phyloP scores from a whole-genome alignment of 495 filamentous ascomycete genomes.

The Daldinia concentrica region DNA sequence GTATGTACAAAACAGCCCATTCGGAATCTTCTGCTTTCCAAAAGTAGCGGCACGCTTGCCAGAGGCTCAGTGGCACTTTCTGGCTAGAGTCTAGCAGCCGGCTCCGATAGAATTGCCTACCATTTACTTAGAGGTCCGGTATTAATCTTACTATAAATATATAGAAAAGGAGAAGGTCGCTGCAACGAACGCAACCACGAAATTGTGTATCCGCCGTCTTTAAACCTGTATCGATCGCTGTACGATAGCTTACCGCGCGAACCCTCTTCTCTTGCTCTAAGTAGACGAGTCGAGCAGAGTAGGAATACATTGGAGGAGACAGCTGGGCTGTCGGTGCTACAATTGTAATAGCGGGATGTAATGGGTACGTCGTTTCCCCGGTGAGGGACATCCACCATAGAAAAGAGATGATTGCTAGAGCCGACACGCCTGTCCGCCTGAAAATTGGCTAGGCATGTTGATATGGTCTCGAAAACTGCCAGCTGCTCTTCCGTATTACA shows the following conservation, averaged over 20 bases:
- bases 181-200: slow-evolving; percentile 21
- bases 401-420: slow-evolving; percentile 10
- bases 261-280: slow-evolving; percentile 13
- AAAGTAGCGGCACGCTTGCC: slow-evolving; percentile 1
- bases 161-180: slow-evolving; percentile 36
- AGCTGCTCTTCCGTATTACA: not conserved
- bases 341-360: slow-evolving; percentile 37
- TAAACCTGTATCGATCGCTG: slow-evolving; percentile 15
- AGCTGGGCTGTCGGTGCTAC: slow-evolving; percentile 32
- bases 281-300: slow-evolving; percentile 17
- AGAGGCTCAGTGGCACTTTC: slow-evolving; percentile 24
- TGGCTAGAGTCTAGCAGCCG: slow-evolving; percentile 1
- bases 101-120: slow-evolving; percentile 20
- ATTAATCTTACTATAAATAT: slow-evolving; percentile 32
- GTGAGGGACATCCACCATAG: slow-evolving; percentile 10
- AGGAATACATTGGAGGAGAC: slow-evolving; percentile 5
- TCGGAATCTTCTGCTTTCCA: slow-evolving; percentile 9
- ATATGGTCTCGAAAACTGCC: slow-evolving; percentile 7
- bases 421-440: not conserved
- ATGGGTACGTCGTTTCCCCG: slow-evolving; percentile 37
- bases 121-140: slow-evolving; percentile 9
- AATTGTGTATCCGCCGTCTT: slow-evolving; percentile 1
- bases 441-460: not conserved
- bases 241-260: slow-evolving; percentile 17
- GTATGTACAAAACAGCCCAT: slow-evolving; percentile 23